Conservation (phyloP, 768 basidiomycete genomes). For the Mycena polygramma region DNA sequence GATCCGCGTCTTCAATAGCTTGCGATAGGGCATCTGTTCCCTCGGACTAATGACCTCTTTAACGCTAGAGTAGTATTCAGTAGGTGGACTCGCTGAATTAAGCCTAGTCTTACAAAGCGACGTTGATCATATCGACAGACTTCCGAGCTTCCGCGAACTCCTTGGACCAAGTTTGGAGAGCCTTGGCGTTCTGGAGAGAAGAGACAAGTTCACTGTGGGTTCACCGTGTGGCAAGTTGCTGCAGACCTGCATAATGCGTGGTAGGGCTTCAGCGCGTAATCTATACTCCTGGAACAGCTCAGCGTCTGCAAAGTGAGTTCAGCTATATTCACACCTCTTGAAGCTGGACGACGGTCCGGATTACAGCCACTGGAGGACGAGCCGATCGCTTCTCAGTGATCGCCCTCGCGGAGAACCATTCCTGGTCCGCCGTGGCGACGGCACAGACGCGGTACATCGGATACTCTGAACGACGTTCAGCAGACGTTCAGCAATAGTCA, state of each 20-base stretch:
- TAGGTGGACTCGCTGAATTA: too few relatives aligned
- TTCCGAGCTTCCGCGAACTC: too few relatives aligned
- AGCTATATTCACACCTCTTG: not conserved
- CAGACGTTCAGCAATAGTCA: not conserved
- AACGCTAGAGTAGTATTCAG: too few relatives aligned
- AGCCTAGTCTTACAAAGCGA: too few relatives aligned
- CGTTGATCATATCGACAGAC: too few relatives aligned
- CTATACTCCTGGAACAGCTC: constrained; percentile 18
- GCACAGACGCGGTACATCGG: constrained; percentile 16
- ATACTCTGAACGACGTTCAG: not conserved
- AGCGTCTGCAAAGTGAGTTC: not conserved
- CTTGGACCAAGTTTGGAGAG: too few relatives aligned
- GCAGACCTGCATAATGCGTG: constrained; percentile 24
- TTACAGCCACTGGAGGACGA: constrained; percentile 12
- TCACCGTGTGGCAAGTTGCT: not conserved
- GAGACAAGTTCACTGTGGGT: too few relatives aligned
- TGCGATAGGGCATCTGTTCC: too few relatives aligned
- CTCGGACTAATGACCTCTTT: too few relatives aligned
- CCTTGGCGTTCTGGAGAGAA: too few relatives aligned
- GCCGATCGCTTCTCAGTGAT: constrained; percentile 15
- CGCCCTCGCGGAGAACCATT: constrained; percentile 31
- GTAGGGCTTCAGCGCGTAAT: constrained; percentile 21
- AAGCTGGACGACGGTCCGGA: constrained; percentile 9
- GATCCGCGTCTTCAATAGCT: constrained; percentile 1
- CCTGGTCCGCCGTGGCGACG: constrained; percentile 19